Evolutionary conservation across 441 rosid genomes (phyloP).

Genomic region (Theobroma grandiflorum): DNA sequence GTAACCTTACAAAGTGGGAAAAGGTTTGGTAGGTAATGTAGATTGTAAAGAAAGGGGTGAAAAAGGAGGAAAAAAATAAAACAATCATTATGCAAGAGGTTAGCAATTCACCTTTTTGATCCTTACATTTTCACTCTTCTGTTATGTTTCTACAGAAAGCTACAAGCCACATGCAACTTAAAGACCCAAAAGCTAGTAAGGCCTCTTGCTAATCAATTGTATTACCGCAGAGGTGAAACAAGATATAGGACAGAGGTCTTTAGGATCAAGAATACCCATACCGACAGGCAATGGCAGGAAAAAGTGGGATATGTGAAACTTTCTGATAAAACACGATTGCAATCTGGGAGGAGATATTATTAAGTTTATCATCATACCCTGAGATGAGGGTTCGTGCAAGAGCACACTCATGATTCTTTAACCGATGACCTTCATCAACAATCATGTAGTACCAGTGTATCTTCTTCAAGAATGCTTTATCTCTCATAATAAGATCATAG

Average conservation of each 20-base stretch:
- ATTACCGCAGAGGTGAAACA: not conserved
- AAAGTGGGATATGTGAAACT: not conserved
- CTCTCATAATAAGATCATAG: slow-evolving; percentile 97
- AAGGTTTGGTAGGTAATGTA: not conserved
- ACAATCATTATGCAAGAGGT: not conserved
- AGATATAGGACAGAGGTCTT: slow-evolving; percentile 3
- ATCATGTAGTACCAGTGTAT: slow-evolving; percentile 91
- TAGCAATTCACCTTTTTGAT: not conserved
- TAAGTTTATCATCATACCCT: slow-evolving; percentile 61
- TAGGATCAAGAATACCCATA: slow-evolving; percentile 1
- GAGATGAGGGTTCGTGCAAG: slow-evolving; percentile 83
- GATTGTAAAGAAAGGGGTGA: not conserved
- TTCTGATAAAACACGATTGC: slow-evolving; percentile 1
- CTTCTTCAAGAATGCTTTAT: slow-evolving; percentile 91
- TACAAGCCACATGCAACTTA: not conserved
- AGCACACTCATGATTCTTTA: slow-evolving; percentile 97
- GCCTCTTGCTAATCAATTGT: slow-evolving; percentile 11
- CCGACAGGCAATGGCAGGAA: not conserved
- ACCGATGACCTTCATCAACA: slow-evolving; percentile 99
- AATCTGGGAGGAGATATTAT: not conserved
- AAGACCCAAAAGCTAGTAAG: slow-evolving; percentile 1
- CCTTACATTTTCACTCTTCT: slow-evolving; percentile 2
- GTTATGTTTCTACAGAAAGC: not conserved
- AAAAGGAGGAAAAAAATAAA: not conserved
- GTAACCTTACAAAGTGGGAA: not conserved